Evolutionary conservation across 2,329 filamentous ascomycete genomes (phyloP).

Genomic region (Cladosporium velox): DNA sequence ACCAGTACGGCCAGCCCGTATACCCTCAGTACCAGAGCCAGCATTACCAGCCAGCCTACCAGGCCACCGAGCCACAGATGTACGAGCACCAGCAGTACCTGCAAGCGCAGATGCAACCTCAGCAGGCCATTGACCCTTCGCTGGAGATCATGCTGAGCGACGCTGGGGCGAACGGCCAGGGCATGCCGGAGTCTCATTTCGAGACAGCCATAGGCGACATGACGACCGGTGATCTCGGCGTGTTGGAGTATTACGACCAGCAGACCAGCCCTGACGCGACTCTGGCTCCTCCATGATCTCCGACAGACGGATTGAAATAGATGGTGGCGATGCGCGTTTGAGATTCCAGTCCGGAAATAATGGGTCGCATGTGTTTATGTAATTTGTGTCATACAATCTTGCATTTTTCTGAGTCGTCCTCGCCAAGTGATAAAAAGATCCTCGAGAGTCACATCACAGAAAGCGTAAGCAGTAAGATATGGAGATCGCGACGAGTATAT

Average conservation of each 20-base stretch:
- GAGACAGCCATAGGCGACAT: slow-evolving; percentile 35
- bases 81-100: slow-evolving; percentile 38
- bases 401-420: not conserved
- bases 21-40: slow-evolving; percentile 31
- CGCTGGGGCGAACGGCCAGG: slow-evolving; percentile 22
- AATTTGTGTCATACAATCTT: not conserved
- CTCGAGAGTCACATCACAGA: not conserved
- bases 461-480: not conserved
- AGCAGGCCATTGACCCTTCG: slow-evolving; percentile 35
- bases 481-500: not conserved
- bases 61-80: slow-evolving; percentile 24
- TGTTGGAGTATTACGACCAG: slow-evolving; percentile 31
- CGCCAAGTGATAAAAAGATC: not conserved
- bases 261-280: slow-evolving; percentile 32
- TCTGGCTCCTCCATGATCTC: slow-evolving; percentile 31
- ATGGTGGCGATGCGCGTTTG: not conserved
- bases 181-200: slow-evolving; percentile 31
- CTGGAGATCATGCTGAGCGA: slow-evolving; percentile 30
- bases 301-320: slow-evolving; percentile 24
- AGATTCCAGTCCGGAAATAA: not conserved
- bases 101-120: slow-evolving; percentile 33
- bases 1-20: slow-evolving; percentile 27
- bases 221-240: slow-evolving; percentile 22
- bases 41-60: slow-evolving; percentile 26
- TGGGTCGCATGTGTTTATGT: not conserved